Percentiles rank a stretch among this genome's conserved stretches.
Conservation (phyloP, 768 basidiomycete genomes). For the Tricholoma furcatifolium region DNA sequence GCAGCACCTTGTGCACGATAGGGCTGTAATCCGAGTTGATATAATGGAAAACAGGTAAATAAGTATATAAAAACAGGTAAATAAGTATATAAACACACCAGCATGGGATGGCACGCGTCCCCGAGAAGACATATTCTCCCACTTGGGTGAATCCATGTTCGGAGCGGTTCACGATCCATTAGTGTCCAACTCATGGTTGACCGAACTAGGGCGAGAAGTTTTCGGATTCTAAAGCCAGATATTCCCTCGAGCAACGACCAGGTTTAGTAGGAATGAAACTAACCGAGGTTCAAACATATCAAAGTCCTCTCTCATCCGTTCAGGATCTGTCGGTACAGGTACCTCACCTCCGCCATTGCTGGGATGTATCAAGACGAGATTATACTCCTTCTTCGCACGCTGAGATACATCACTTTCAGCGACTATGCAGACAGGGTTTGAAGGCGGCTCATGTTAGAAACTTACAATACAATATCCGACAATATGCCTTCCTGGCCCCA, state of each 20-base stretch:
- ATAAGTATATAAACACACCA: slow-evolving; percentile 34
- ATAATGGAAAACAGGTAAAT: neutral
- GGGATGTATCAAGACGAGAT: slow-evolving; percentile 44
- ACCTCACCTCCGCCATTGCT: slow-evolving; percentile 36
- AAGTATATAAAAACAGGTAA: slow-evolving; percentile 3
- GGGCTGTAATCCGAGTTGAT: slow-evolving; percentile 30
- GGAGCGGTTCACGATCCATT: slow-evolving; percentile 46
- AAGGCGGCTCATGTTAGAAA: neutral
- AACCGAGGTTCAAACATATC: slow-evolving; percentile 49
- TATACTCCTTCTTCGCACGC: slow-evolving; percentile 40
- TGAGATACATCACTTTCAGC: slow-evolving; percentile 1
- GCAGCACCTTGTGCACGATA: slow-evolving; percentile 56
- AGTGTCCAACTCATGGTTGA: slow-evolving; percentile 46
- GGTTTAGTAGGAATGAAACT: neutral
- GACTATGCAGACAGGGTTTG: too few relatives aligned
- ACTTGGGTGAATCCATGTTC: slow-evolving; percentile 45
- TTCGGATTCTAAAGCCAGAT: slow-evolving; percentile 33
- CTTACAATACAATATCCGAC: slow-evolving; percentile 37
- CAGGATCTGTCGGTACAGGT: slow-evolving; percentile 42
- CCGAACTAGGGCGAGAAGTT: slow-evolving; percentile 43
- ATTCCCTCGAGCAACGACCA: neutral
- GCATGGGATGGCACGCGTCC: slow-evolving; percentile 59
- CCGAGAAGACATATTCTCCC: slow-evolving; percentile 47
- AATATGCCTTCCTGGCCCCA: slow-evolving; percentile 46
- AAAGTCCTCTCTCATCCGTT: slow-evolving; percentile 48